Evolutionary conservation across 148 eudicot species (phyloP).

Genomic region (Amaranthus cruentus): DNA sequence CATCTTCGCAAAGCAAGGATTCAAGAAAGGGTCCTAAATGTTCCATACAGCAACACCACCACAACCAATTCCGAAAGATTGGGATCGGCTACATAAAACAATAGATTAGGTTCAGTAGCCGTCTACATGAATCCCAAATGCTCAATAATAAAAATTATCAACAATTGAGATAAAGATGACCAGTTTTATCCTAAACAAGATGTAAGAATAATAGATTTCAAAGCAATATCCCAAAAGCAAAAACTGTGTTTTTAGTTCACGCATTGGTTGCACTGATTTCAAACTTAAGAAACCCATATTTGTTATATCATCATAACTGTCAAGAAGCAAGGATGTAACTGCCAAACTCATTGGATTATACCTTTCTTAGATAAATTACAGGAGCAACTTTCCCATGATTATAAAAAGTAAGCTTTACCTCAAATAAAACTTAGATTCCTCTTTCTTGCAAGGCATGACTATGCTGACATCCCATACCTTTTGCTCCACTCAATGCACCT

Average conservation of each 20-base stretch:
- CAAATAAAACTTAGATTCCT: slow-evolving; percentile 13
- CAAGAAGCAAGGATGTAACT: neutral
- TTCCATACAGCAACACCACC: neutral
- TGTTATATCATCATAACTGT: neutral
- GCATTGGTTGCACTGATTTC: neutral
- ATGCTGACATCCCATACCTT: slow-evolving; percentile 27
- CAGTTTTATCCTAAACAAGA: neutral
- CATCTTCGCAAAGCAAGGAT: neutral
- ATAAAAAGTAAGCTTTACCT: slow-evolving; percentile 11
- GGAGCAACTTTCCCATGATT: slow-evolving; percentile 6
- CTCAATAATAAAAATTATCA: neutral
- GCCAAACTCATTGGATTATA: neutral
- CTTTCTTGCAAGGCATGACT: slow-evolving; percentile 22
- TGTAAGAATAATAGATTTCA: neutral
- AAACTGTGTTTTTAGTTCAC: neutral
- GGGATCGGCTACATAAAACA: too few species aligned
- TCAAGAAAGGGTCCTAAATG: too few species aligned
- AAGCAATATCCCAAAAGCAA: neutral
- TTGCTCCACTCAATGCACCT: slow-evolving; percentile 31
- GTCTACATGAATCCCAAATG: neutral
- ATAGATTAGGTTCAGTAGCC: neutral
- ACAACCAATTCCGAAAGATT: neutral
- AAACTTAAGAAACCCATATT: neutral
- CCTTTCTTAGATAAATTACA: slow-evolving; percentile 5
- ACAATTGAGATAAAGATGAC: neutral